phyloP scores from a whole-genome alignment of 352 stramenopile species.

The Phytopythium aichiense region DNA sequence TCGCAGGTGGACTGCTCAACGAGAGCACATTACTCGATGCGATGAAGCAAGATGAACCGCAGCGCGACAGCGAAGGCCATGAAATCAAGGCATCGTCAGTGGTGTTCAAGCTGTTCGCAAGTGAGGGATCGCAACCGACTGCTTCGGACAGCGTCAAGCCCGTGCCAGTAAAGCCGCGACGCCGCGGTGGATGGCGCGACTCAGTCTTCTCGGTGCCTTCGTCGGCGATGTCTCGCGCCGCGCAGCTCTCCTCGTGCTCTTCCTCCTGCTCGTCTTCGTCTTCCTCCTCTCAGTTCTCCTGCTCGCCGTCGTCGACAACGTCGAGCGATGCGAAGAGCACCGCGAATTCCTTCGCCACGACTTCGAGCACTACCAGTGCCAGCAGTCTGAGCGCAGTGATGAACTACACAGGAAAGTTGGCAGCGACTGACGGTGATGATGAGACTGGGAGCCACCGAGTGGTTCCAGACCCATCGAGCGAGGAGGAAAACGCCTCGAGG shows the following conservation, averaged over 20 bases:
- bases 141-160: not conserved
- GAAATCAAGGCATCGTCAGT: not conserved
- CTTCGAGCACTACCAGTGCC: not conserved
- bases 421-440: not conserved
- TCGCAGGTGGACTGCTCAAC: not conserved
- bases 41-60: not conserved
- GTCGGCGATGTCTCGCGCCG: not conserved
- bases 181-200: conserved; percentile 10
- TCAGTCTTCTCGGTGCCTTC: conserved; percentile 13
- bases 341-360: not conserved
- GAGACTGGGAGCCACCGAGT: not conserved
- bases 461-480: not conserved
- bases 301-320: conserved; percentile 1
- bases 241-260: not conserved
- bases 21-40: not conserved
- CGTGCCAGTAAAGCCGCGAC: not conserved
- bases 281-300: conserved; percentile 4
- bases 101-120: conserved; percentile 14
- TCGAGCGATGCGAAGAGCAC: conserved; percentile 1
- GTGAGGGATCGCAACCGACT: not conserved
- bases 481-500: not conserved
- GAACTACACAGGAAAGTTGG: not conserved
- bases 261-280: conserved; percentile 4
- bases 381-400: not conserved
- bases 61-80: not conserved